Conservation (phyloP, 352 stramenopile species). For the Phytophthora chlamydospora region DNA sequence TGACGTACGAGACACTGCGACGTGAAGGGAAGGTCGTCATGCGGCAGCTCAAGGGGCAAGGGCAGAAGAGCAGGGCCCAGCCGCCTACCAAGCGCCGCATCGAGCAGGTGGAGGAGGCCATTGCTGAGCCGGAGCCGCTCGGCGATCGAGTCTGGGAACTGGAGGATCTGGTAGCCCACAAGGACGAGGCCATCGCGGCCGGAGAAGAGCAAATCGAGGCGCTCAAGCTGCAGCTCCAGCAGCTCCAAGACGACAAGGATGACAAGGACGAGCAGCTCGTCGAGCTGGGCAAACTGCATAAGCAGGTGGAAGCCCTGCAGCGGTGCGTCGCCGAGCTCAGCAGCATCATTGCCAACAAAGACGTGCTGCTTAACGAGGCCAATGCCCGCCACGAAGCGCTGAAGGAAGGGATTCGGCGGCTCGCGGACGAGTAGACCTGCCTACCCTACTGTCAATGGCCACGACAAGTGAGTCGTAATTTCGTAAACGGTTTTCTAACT, state of each 20-base stretch:
- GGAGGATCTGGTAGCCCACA: conserved; percentile 5
- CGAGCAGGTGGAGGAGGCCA: conserved; percentile 1
- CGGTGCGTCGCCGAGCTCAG: conserved; percentile 26
- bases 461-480: background rate
- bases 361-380: conserved; percentile 12
- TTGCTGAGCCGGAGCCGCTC: conserved; percentile 9
- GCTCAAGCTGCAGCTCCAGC: conserved; percentile 13
- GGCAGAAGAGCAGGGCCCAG: background rate
- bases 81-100: background rate
- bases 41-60: conserved; percentile 10
- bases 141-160: conserved; percentile 4
- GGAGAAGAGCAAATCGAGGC: conserved; percentile 17
- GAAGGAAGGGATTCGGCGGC: conserved; percentile 11
- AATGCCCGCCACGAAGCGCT: conserved; percentile 12
- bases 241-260: background rate
- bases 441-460: background rate
- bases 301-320: conserved; percentile 17
- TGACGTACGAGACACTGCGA: conserved; percentile 21
- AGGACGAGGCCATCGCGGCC: conserved; percentile 11
- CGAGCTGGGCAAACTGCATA: conserved; percentile 9
- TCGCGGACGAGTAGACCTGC: conserved; percentile 10
- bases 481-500: conserved; percentile 17
- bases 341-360: conserved; percentile 24
- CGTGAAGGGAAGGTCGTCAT: conserved; percentile 22
- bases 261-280: conserved; percentile 7